Evolutionary conservation across 495 filamentous ascomycete genomes (phyloP).

Genomic region (Ascobolus immersus): DNA sequence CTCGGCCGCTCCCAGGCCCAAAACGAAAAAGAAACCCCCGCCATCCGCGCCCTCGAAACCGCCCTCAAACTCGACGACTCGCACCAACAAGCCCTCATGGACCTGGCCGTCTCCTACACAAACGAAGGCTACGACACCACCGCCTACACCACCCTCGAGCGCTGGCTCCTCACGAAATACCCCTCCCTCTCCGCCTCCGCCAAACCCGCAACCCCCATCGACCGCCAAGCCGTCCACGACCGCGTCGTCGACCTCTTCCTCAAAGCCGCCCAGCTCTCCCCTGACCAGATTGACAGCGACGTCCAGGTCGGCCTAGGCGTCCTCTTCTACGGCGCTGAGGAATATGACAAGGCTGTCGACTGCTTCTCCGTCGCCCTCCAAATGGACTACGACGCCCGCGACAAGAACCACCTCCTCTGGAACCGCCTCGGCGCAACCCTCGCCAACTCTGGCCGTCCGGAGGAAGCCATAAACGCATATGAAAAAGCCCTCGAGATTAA

Average conservation of each 20-base stretch:
- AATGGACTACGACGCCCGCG: not conserved
- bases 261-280: slow-evolving; percentile 68
- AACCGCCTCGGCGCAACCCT: slow-evolving; percentile 91
- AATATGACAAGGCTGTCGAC: slow-evolving; percentile 96
- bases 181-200: slow-evolving; percentile 45
- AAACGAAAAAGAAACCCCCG: slow-evolving; percentile 92
- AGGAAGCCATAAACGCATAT: slow-evolving; percentile 92
- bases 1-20: slow-evolving; percentile 82
- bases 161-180: slow-evolving; percentile 86
- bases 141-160: slow-evolving; percentile 87
- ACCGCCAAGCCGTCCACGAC: slow-evolving; percentile 71
- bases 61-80: slow-evolving; percentile 64
- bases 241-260: slow-evolving; percentile 79
- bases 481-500: slow-evolving; percentile 68
- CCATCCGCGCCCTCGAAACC: slow-evolving; percentile 91
- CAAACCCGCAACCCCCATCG: slow-evolving; percentile 38
- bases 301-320: slow-evolving; percentile 94
- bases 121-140: slow-evolving; percentile 96
- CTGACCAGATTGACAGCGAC: slow-evolving; percentile 84
- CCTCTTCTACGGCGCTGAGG: slow-evolving; percentile 90
- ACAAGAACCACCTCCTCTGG: slow-evolving; percentile 56
- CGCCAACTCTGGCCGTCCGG: slow-evolving; percentile 72
- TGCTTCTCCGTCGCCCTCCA: slow-evolving; percentile 73
- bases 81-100: slow-evolving; percentile 79
- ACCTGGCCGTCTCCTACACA: slow-evolving; percentile 87